A percentile compares a stretch with the other conserved stretches of the same genome.
phyloP scores from a whole-genome alignment of 116 monocot genomes.

The Posidonia oceanica region DNA sequence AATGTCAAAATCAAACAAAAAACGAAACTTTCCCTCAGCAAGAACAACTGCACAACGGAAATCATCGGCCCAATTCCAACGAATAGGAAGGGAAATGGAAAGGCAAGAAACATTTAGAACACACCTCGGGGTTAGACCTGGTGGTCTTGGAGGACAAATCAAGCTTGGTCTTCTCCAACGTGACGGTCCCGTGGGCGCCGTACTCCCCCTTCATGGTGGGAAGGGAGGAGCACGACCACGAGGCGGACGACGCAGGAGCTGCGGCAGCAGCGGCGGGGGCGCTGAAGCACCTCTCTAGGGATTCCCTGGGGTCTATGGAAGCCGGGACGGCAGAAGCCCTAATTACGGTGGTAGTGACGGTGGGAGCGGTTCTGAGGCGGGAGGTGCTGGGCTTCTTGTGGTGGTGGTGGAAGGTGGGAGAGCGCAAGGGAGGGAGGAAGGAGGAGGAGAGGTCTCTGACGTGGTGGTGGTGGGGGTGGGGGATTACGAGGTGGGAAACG shows the following conservation, averaged over 20 bases:
- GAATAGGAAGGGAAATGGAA: not conserved
- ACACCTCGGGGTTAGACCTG: slow-evolving; percentile 66
- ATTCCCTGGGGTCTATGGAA: slow-evolving; percentile 18
- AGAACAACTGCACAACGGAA: no score
- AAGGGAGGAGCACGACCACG: slow-evolving; percentile 1
- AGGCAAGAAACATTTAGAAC: not conserved
- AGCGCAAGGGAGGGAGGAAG: slow-evolving; percentile 2
- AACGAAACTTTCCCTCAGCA: no score
- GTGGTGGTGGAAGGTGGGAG: not conserved
- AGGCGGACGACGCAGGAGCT: slow-evolving; percentile 2
- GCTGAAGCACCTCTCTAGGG: slow-evolving; percentile 49
- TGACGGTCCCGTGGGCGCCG: slow-evolving; percentile 60
- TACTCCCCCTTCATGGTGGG: slow-evolving; percentile 65
- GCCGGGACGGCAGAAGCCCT: slow-evolving; percentile 15
- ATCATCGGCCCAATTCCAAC: not conserved
- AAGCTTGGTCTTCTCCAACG: slow-evolving; percentile 80
- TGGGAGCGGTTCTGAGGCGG: no score
- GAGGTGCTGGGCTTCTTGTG: not conserved
- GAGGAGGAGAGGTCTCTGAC: not conserved
- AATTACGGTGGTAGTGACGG: not conserved
- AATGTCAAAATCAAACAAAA: no score
- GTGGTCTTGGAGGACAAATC: slow-evolving; percentile 57
- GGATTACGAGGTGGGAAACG: not conserved
- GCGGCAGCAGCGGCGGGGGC: slow-evolving; percentile 10
- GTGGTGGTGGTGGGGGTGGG: not conserved